Evolutionary conservation across 208 protist genomes (phyloP).

Genomic region (Paratrypanosoma confusum): DNA sequence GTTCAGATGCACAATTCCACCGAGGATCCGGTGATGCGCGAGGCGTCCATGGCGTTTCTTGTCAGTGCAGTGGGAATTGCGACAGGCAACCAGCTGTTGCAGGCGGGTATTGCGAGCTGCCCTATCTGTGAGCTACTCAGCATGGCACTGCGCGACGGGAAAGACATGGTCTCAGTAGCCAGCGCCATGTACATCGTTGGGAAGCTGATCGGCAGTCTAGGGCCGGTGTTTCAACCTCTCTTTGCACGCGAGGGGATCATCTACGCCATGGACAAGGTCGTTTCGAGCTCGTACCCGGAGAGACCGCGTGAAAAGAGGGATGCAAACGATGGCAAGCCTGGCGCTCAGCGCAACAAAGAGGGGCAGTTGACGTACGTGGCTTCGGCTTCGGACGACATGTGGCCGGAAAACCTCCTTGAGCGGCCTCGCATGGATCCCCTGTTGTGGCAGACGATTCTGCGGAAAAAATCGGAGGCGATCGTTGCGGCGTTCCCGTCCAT

Average conservation of each 20-base stretch:
- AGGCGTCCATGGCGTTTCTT: conserved; percentile 40
- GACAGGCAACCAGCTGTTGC: conserved; percentile 26
- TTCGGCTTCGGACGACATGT: too few relatives aligned
- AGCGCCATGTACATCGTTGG: conserved; percentile 40
- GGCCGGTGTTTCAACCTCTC: conserved; percentile 32
- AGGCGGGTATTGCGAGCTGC: conserved; percentile 12
- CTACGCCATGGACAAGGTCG: conserved; percentile 30
- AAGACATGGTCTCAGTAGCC: conserved; percentile 25
- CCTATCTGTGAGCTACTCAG: conserved; percentile 46
- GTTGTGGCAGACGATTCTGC: conserved; percentile 38
- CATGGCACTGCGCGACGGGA: conserved; percentile 32
- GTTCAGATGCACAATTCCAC: conserved; percentile 45
- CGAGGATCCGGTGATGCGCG: conserved; percentile 33
- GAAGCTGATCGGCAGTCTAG: conserved; percentile 59
- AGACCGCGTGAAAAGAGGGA: neutral
- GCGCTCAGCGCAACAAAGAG: too few relatives aligned
- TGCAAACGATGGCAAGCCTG: neutral
- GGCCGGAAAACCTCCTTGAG: too few relatives aligned
- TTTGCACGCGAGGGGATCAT: conserved; percentile 82
- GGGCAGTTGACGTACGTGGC: too few relatives aligned
- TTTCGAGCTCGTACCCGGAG: too few relatives aligned
- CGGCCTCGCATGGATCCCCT: too few relatives aligned
- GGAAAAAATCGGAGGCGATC: conserved; percentile 24
- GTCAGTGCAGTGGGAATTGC: conserved; percentile 43
- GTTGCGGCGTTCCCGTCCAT: conserved; percentile 18